These are phyloP conservation scores for Geranium brycei DNA, from an alignment of 345 rosid genomes.

Conservation along the genomic window DNA sequence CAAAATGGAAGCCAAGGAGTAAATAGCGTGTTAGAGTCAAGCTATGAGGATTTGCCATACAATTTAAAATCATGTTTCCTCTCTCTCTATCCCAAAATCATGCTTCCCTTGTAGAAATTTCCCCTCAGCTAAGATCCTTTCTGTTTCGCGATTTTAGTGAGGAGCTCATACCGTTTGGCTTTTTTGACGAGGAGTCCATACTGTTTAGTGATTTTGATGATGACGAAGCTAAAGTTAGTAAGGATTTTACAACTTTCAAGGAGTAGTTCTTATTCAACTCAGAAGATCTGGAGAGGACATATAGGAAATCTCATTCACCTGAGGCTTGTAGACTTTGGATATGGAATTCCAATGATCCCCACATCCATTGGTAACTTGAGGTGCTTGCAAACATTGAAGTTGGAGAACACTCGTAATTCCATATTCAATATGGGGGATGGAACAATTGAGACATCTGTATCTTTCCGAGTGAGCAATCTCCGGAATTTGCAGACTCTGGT, in stretches of 20 bases:
- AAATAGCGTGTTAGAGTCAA: not conserved
- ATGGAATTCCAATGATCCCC: not conserved
- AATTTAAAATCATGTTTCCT: conserved; percentile 9
- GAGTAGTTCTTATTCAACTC: too few relatives aligned
- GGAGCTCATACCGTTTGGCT: not conserved
- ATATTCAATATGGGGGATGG: conserved; percentile 7
- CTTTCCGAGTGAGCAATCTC: not conserved
- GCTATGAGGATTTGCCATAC: not conserved
- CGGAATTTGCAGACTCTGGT: not conserved
- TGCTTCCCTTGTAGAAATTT: too few relatives aligned
- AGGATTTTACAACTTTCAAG: not conserved
- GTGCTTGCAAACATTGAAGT: not conserved
- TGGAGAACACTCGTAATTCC: not conserved
- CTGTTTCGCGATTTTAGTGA: too few relatives aligned
- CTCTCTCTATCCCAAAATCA: too few relatives aligned
- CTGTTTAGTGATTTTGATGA: not conserved
- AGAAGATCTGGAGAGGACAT: not conserved
- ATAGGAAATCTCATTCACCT: not conserved
- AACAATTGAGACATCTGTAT: not conserved
- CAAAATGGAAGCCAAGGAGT: not conserved
- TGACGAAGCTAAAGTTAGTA: not conserved
- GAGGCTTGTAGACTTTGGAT: not conserved
- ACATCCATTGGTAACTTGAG: not conserved
- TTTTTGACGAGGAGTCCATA: too few relatives aligned
- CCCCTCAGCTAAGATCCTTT: too few relatives aligned